Base-by-base conservation (phyloP, 1,139 yeast genomes). In the Neolecta irregularis region DNA sequence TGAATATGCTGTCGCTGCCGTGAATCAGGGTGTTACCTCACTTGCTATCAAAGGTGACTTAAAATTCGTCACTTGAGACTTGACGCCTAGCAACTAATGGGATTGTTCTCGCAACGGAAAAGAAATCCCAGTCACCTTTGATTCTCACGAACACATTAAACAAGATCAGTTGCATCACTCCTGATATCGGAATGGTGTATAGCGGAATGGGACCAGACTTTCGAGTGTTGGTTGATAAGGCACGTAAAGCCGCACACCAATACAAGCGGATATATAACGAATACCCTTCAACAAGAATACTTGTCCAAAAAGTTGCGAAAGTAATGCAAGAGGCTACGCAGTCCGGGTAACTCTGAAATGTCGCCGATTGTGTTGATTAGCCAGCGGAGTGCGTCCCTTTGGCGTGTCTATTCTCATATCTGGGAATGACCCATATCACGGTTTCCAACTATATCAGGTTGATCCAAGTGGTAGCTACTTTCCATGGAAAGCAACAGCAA, bases 401-500 rank as follows among this genome's bases (percentile, higher is more conserved):
- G 99, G 99, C 39, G 96, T 91, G 12, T 81, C 95, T 6, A 64
- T 91, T 43, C 64, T 91, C 40, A 85, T 88, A 24, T 98, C 96
- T 6, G 98, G 98, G 19, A 71, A 80, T 55, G 98, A 91, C 54
- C 83, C 78, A 30, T 75, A 67, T 53, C 76, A 58, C 59, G 83
- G 71, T 42, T 46, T 37, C 26, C 34, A 43, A 20, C 65, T 91
- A 44, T 91, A 88, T 57, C 98, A 91, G 58, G 93, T 91, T 34
- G 98, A 91, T 60, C 99, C 99, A 4, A 78, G 93, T 4, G 99
- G 99, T 9, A 75, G 94, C 37, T 91, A 78, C 57, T 91, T 81
- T 68, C 96, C 98, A n/a, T 91, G 99, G 99, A 88, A 88, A 59
- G 98, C 98, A 20, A 88, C 98, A 3, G 96, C 98, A 20, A 88